Evolutionary conservation across 2,329 filamentous ascomycete genomes (phyloP), one percentile per base, ranked within the genome.

Genomic region (Penicillium frequentans): DNA sequence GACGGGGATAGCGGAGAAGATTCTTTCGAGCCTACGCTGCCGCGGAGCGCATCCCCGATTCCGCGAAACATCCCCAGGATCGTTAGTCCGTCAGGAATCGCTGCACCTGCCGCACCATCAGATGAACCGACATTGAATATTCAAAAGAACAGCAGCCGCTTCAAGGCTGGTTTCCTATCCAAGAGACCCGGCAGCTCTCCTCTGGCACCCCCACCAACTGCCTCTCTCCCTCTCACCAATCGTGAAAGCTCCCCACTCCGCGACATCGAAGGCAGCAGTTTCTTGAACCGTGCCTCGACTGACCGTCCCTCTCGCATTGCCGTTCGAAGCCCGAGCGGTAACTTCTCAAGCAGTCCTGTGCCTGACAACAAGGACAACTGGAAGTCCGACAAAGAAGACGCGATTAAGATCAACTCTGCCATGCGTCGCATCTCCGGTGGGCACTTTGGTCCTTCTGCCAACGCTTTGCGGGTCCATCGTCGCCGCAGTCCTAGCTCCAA

Each of bases 101-200:
- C 82, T 9, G 86, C 86, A 31, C 86, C 81, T 44, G 79, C 82
- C 68, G 87, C 75, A 60, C 81, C 74, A 67, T 84, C 70, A 71
- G 85, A 82, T 31, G 79, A 84, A 52, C 77, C 85, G 1, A 86
- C 85, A 3, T 76, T 88, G 35, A 83, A 88, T 43, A 71, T 86
- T 35, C 84, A 83, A 58, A 82, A 81, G 66, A 90, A 90, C 66
- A 84, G 85, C 50, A 90, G 84, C 75, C 85, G 93, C 44, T 98
- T 98, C 77, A 90, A 96, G 67, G 84, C 92, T 2, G 93, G 93
- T 5, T 96, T 96, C 73, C 78, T 98, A 24, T 86, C 90, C 1
- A 89, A 88, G 72, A 86, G 78, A 84, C 84, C 76, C 37, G 75
- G 83, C 46, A 87, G 84, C 51, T 91, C 89, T 3, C 88, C 90